Evolutionary conservation across 1,284 basidiomycete genomes (phyloP), one percentile per base, ranked within the genome.

Genomic region (Erythrobasidium hasegawianum): DNA sequence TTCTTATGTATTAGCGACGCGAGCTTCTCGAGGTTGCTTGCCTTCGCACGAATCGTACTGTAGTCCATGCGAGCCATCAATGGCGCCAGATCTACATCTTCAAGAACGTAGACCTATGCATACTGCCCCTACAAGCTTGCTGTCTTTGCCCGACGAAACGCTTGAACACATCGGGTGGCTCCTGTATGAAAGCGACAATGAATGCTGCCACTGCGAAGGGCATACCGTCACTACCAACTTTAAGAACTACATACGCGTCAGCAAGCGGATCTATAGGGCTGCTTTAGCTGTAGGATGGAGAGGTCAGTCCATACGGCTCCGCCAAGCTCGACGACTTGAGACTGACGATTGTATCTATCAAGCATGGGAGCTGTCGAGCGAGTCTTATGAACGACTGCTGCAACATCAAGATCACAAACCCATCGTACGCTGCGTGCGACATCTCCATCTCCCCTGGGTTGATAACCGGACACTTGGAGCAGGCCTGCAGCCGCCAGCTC

Each of bases 111-210:
- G n/a, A n/a, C n/a, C n/a, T n/a, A 33, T 33, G 33, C 33, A 33
- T 11, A 33, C 4, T 4, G 33, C 33, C 33, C 33, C 33, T 33
- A 47, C 43, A 14, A 47, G 43, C 43, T 24, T 47, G 22, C 43
- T 47, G 8, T 47, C 43, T 47, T 16, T 47, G 43, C 43, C 43
- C 5, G 43, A 47, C 43, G 43, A 47, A 47, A 47, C 43, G 43
- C 43, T 47, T 8, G 43, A 18, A 14, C 8, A 7, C 14, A 47
- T 47, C 16, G 43, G 43, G n/a, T n/a, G 16, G 4, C 14, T 7
- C 43, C 16, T 47, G 4, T 24, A 7, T 16, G 43, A 47, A 24
- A 33, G 33, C 33, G 43, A 47, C n/a, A 24, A n/a, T 24, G 43
- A 47, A 47, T 47, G 43, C 22, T 24, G 22, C n/a, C 43, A 24